Percentiles rank a stretch among this genome's conserved stretches.
These are phyloP conservation scores for Gymnopilus dilepis DNA, from an alignment of 768 basidiomycete species.

Conservation along the genomic window DNA sequence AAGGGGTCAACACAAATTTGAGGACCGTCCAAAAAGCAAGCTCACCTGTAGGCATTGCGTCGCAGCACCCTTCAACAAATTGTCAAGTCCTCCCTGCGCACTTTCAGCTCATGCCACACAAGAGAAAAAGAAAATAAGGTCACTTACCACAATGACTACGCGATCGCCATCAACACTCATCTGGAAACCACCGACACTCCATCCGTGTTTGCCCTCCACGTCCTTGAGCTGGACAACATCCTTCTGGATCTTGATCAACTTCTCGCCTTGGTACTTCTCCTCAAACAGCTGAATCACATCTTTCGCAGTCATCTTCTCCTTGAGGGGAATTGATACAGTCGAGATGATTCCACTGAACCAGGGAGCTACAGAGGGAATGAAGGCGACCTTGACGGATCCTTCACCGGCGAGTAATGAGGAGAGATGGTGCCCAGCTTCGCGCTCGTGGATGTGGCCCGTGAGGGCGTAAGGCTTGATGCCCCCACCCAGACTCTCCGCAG, in stretches of 20 bases:
- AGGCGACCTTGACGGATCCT: constrained; percentile 65
- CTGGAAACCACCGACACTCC: constrained; percentile 92
- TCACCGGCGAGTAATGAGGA: constrained; percentile 53
- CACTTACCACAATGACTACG: constrained; percentile 88
- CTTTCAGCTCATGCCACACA: too few species aligned
- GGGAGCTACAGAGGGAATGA: constrained; percentile 85
- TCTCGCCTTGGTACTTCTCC: constrained; percentile 77
- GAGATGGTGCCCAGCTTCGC: constrained; percentile 89
- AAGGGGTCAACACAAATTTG: background rate
- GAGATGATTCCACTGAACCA: constrained; percentile 98
- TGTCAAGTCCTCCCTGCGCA: constrained; percentile 96
- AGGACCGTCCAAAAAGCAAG: constrained; percentile 15
- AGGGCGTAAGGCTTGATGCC: constrained; percentile 86
- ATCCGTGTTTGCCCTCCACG: constrained; percentile 84
- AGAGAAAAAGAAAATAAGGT: background rate
- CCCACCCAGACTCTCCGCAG: constrained; percentile 73
- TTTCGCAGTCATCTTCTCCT: constrained; percentile 64
- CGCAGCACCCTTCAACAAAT: constrained; percentile 96
- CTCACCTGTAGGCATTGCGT: constrained; percentile 96
- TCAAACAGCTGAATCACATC: constrained; percentile 79
- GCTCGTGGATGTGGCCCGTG: constrained; percentile 98
- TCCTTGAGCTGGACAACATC: constrained; percentile 77
- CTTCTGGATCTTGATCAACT: constrained; percentile 68
- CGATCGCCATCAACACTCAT: constrained; percentile 88
- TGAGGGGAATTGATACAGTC: constrained; percentile 83